Evolutionary conservation across 805 yeast genomes (phyloP), one percentile per base, ranked within the genome.

Genomic region (Lachancea quebecensis): DNA sequence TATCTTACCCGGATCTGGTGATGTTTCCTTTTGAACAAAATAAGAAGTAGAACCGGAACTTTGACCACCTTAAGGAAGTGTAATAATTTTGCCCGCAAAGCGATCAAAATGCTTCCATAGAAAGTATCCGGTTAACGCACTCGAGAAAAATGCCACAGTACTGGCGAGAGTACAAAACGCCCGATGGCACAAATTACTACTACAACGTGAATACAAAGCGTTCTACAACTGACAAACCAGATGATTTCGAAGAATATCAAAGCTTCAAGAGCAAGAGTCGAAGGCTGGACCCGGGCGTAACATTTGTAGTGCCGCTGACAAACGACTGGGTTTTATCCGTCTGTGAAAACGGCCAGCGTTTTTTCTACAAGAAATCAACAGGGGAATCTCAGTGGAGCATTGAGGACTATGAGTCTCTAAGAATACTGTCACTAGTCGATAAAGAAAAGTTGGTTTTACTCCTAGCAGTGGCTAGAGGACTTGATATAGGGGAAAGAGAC

Each of bases 271-370:
- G 45, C 12, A 52, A 50, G 32, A 38, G 34, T 12, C 39, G 35
- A 6, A 36, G 41, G 37, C 30, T 35, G 8, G 54, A 49, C 15
- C 44, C 41, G 11, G 35, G 34, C 10, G 51, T 57, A 7, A 31
- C 45, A 8, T 56, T 51, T 41, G 53, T 45, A 2, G 34, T 59
- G 8, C 53, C 54, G 5, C 47, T 60, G 28, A 18, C 45, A 1
- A 57, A 65, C 16, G 62, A 59, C 3, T 77, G 79, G 80, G 32
- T 46, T 2, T 46, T 75, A n/a, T 64, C 74, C 1, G 59, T 76
- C 17, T 62, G 71, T 12, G 58, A 60, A 17, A 56, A 62, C 8
- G 81, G 79, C 0, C 45, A 65, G 2, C 69, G 73, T 46, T 74
- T 68, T 54, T 74, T 66, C 38, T 56, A 67, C 46, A 65, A 73